Evolutionary conservation across 169 alveolate species (phyloP).

Genomic region (Plasmodium berghei): DNA sequence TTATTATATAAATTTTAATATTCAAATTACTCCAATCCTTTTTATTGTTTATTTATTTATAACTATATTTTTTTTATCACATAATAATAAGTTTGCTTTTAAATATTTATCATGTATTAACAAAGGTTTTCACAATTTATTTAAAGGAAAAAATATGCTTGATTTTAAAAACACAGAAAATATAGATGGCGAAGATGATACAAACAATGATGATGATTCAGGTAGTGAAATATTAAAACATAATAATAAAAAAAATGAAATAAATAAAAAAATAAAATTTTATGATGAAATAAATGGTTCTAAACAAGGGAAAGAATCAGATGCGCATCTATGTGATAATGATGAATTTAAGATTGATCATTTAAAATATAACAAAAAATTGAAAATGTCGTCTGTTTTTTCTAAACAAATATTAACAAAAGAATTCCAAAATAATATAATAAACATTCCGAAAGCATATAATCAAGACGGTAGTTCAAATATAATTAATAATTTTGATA

Average conservation of each 20-base stretch:
- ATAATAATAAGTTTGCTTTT: conserved; percentile 57
- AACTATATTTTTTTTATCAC: conserved; percentile 69
- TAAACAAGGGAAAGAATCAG: not conserved
- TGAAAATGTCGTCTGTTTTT: conserved; percentile 37
- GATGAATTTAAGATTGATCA: too few relatives aligned
- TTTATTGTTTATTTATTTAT: conserved; percentile 64
- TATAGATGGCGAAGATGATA: not conserved
- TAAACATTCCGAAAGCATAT: conserved; percentile 17
- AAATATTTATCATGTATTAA: conserved; percentile 34
- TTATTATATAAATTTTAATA: conserved; percentile 56
- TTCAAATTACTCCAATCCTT: conserved; percentile 66
- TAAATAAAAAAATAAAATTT: not conserved
- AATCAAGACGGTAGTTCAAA: not conserved
- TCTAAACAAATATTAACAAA: conserved; percentile 46
- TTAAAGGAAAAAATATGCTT: conserved; percentile 6
- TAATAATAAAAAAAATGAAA: not conserved
- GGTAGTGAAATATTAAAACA: not conserved
- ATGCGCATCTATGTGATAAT: conserved; percentile 16
- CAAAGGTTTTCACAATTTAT: conserved; percentile 47
- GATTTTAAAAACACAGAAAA: not conserved
- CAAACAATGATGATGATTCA: not conserved
- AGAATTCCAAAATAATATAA: conserved; percentile 33
- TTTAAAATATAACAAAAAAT: conserved; percentile 34
- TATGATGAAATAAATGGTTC: too few relatives aligned
- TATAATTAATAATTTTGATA: not conserved